phyloP scores from a whole-genome alignment of 2,329 filamentous ascomycete species.

The Polychaeton citri region DNA sequence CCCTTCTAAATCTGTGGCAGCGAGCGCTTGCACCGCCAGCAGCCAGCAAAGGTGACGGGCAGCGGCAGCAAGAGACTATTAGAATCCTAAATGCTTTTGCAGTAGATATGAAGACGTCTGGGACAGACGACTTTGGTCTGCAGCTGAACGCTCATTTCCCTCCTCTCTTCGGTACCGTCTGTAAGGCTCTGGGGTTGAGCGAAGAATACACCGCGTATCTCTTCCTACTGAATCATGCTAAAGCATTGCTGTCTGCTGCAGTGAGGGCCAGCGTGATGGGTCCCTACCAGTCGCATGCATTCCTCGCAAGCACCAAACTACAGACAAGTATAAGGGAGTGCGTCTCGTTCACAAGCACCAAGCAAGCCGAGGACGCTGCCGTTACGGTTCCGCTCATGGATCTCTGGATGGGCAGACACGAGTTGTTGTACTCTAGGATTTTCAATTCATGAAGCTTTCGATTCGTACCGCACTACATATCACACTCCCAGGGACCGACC shows the following conservation, averaged over 20 bases:
- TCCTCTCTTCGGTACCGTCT: conserved; percentile 57
- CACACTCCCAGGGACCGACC: too few relatives aligned
- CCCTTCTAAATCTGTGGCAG: conserved; percentile 64
- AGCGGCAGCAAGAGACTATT: conserved; percentile 4
- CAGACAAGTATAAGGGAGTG: conserved; percentile 44
- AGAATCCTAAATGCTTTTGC: conserved; percentile 7
- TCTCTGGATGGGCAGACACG: conserved; percentile 70
- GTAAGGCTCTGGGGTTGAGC: conserved; percentile 46
- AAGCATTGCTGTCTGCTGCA: conserved; percentile 62
- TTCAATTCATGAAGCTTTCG: conserved; percentile 58
- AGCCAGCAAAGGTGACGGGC: not conserved
- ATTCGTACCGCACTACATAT: not conserved
- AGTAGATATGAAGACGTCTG: conserved; percentile 8
- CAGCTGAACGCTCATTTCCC: conserved; percentile 47
- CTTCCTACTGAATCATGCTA: conserved; percentile 63
- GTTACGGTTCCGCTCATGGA: conserved; percentile 68
- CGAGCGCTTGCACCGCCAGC: conserved; percentile 12
- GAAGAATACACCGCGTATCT: conserved; percentile 56
- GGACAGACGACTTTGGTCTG: conserved; percentile 7
- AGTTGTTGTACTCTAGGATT: conserved; percentile 71
- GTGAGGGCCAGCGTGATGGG: conserved; percentile 67
- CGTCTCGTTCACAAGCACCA: conserved; percentile 48
- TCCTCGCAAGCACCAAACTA: conserved; percentile 50
- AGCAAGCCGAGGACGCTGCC: conserved; percentile 50
- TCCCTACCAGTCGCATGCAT: conserved; percentile 64